Percentiles rank a stretch among this genome's conserved stretches.
These are phyloP conservation scores for Postia placenta DNA, from an alignment of 768 basidiomycete species.

Conservation along the genomic window DNA sequence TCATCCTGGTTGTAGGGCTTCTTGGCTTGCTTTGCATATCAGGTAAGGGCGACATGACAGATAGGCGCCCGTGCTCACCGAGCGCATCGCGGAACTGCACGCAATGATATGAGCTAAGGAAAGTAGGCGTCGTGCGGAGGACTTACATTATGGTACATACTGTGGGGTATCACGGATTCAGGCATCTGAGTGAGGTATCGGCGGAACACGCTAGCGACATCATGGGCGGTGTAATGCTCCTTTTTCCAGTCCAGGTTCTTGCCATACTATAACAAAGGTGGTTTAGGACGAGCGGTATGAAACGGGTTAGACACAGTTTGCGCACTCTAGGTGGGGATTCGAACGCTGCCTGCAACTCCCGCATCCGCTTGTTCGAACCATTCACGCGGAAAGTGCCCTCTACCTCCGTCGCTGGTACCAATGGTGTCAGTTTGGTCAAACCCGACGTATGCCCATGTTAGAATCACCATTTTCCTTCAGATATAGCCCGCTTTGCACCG, in stretches of 20 bases:
- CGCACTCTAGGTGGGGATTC: conserved; percentile 82
- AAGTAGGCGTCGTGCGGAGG: conserved; percentile 2
- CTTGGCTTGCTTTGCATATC: conserved; percentile 42
- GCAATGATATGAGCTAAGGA: conserved; percentile 6
- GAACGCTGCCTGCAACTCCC: conserved; percentile 87
- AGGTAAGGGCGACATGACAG: neutral
- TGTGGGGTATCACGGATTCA: conserved; percentile 90
- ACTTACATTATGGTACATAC: conserved; percentile 83
- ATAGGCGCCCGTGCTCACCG: conserved; percentile 32
- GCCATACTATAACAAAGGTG: conserved; percentile 60
- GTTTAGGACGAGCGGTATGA: too few relatives aligned
- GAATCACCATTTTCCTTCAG: conserved; percentile 85
- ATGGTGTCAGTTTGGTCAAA: too few relatives aligned
- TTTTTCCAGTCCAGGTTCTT: conserved; percentile 89
- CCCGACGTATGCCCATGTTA: too few relatives aligned
- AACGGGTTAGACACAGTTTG: too few relatives aligned
- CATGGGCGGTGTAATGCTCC: conserved; percentile 86
- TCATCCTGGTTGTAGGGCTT: conserved; percentile 63
- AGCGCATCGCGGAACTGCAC: conserved; percentile 72
- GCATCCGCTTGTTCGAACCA: conserved; percentile 94
- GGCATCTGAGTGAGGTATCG: conserved; percentile 97
- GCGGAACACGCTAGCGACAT: conserved; percentile 94
- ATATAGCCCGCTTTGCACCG: conserved; percentile 66
- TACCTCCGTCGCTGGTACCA: conserved; percentile 71
- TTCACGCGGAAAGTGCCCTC: conserved; percentile 93